These are phyloP conservation scores for Tetrapyrgos nigripes DNA, from an alignment of 1,284 basidiomycete genomes.

Conservation along the genomic window DNA sequence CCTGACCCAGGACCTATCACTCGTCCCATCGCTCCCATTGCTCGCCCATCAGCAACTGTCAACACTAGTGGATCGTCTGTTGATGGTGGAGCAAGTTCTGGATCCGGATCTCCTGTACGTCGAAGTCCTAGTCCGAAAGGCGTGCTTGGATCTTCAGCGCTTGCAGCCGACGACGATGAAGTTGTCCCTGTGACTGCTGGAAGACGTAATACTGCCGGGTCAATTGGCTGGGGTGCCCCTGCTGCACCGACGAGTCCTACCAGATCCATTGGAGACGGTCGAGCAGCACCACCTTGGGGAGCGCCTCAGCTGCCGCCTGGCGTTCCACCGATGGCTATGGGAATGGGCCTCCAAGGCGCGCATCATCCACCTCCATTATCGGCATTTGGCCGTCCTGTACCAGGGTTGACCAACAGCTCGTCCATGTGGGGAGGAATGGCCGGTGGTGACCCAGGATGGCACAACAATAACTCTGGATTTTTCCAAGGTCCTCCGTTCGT, in stretches of 20 bases:
- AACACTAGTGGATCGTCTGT: conserved; percentile 12
- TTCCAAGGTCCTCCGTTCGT: conserved; percentile 56
- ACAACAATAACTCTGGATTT: conserved; percentile 41
- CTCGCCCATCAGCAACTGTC: conserved; percentile 46
- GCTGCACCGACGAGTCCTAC: conserved; percentile 43
- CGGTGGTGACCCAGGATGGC: conserved; percentile 52
- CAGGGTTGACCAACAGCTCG: conserved; percentile 37
- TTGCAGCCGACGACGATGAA: conserved; percentile 79
- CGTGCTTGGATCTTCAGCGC: conserved; percentile 76
- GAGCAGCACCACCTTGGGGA: conserved; percentile 53
- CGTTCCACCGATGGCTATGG: conserved; percentile 9
- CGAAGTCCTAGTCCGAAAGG: conserved; percentile 51
- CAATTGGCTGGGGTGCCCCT: conserved; percentile 50
- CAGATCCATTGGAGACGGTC: conserved; percentile 26
- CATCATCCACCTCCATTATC: conserved; percentile 27
- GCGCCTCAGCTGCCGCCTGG: conserved; percentile 31
- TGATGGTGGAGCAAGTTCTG: conserved; percentile 52
- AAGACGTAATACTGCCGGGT: conserved; percentile 42
- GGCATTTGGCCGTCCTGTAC: conserved; percentile 43
- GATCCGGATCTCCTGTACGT: conserved; percentile 70
- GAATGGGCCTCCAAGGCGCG: not conserved
- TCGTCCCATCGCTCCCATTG: conserved; percentile 59
- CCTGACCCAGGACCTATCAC: conserved; percentile 64
- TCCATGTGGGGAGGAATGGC: conserved; percentile 47
- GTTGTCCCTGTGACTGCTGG: conserved; percentile 61